Conservation (phyloP, 2,329 filamentous ascomycete genomes). For the Pseudocercospora crystallina region DNA sequence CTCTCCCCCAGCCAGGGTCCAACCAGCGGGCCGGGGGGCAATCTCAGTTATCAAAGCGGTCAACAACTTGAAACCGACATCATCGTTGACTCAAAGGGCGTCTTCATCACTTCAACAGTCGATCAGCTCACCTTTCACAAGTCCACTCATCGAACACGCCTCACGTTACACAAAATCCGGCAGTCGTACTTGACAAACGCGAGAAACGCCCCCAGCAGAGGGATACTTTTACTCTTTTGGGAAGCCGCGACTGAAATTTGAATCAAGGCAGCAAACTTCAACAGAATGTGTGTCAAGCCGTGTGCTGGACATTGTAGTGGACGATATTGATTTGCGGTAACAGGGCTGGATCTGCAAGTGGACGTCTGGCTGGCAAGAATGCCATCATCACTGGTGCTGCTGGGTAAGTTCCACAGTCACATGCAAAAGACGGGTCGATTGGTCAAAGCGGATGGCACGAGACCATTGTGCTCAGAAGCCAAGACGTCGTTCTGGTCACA, state of each 20-base stretch:
- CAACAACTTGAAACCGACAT: background rate
- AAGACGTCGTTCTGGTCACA: too few relatives aligned
- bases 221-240: constrained; percentile 19
- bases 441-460: background rate
- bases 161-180: too few relatives aligned
- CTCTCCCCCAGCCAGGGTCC: too few relatives aligned
- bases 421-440: background rate
- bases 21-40: background rate
- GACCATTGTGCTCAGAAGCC: background rate
- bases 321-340: constrained; percentile 14
- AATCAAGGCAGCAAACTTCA: constrained; percentile 13
- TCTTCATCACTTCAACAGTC: too few relatives aligned
- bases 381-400: constrained; percentile 80
- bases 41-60: background rate
- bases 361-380: constrained; percentile 64
- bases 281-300: constrained; percentile 19
- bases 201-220: background rate
- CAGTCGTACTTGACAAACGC: background rate
- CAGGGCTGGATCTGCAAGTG: constrained; percentile 24
- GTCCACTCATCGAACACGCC: too few relatives aligned
- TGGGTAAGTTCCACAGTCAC: constrained; percentile 58
- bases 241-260: constrained; percentile 8
- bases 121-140: too few relatives aligned
- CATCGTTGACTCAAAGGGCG: too few relatives aligned
- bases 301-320: constrained; percentile 5